These are phyloP conservation scores for Cyclotella kingstonii DNA, from an alignment of 108 stramenopile genomes.

Conservation along the genomic window DNA sequence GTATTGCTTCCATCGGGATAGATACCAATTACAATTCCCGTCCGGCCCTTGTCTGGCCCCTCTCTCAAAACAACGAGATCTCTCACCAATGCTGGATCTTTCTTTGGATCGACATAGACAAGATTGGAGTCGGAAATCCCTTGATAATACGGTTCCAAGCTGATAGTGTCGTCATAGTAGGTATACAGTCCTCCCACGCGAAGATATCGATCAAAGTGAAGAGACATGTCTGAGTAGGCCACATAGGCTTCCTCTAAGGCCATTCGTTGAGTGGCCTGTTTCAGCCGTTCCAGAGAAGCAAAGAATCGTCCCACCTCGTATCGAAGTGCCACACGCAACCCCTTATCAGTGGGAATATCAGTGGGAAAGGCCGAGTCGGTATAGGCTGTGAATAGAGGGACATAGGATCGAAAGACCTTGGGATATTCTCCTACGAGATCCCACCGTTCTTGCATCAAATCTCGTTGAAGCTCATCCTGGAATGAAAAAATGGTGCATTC, in stretches of 20 bases:
- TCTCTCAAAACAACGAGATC: conserved; percentile 74
- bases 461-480: conserved; percentile 83
- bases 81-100: conserved; percentile 77
- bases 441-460: conserved; percentile 90
- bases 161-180: conserved; percentile 71
- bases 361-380: conserved; percentile 84
- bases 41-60: conserved; percentile 81
- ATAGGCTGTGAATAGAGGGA: conserved; percentile 82
- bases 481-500: neutral
- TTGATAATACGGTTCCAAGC: conserved; percentile 65
- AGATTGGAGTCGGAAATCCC: conserved; percentile 56
- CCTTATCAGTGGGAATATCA: conserved; percentile 74
- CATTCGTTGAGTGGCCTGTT: conserved; percentile 50
- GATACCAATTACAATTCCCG: conserved; percentile 85
- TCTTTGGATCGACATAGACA: conserved; percentile 75
- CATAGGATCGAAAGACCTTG: conserved; percentile 69
- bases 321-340: conserved; percentile 75
- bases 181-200: conserved; percentile 81
- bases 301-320: conserved; percentile 87
- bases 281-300: conserved; percentile 73
- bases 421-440: conserved; percentile 76
- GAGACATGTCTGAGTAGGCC: conserved; percentile 81
- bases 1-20: conserved; percentile 67
- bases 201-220: conserved; percentile 83
- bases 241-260: conserved; percentile 73